phyloP scores from a whole-genome alignment of 2,329 filamentous ascomycete genomes.

The Beauveria caledonica region DNA sequence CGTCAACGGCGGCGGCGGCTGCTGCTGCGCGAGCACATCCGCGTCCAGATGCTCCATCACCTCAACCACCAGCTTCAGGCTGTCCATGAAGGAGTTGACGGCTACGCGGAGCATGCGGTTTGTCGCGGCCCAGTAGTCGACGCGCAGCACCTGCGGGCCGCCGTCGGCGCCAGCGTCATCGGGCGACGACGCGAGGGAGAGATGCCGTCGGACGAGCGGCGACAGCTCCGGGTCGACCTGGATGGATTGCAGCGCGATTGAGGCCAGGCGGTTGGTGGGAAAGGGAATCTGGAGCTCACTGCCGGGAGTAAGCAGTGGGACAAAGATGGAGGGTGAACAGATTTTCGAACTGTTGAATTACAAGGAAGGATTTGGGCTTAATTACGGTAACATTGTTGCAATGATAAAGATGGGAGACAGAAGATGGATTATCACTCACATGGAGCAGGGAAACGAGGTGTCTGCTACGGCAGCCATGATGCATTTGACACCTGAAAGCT shows the following conservation, averaged over 20 bases:
- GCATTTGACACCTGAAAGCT: slow-evolving; percentile 16
- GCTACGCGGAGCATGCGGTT: slow-evolving; percentile 95
- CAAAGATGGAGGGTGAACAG: neutral
- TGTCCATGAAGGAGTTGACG: slow-evolving; percentile 95
- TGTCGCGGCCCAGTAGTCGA: slow-evolving; percentile 78
- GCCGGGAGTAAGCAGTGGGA: slow-evolving; percentile 39
- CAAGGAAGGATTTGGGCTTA: neutral
- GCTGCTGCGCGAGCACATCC: slow-evolving; percentile 54
- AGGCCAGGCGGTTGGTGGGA: slow-evolving; percentile 69
- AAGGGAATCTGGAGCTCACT: slow-evolving; percentile 63
- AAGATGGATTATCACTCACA: slow-evolving; percentile 39
- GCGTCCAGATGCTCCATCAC: slow-evolving; percentile 87
- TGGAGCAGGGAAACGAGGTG: slow-evolving; percentile 51
- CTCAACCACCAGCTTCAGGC: slow-evolving; percentile 70
- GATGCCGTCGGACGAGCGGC: slow-evolving; percentile 65
- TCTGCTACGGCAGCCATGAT: slow-evolving; percentile 34
- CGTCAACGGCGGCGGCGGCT: neutral
- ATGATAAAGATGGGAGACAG: neutral
- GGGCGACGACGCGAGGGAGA: slow-evolving; percentile 43
- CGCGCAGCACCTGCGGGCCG: slow-evolving; percentile 47
- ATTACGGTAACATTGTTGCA: no score
- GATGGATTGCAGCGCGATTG: slow-evolving; percentile 65
- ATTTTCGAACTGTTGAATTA: neutral
- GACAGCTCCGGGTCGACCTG: slow-evolving; percentile 87
- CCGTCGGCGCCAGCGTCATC: neutral